Evolutionary conservation across 2,329 filamentous ascomycete genomes (phyloP), one percentile per base, ranked within the genome.

Genomic region (Beauveria sp.): DNA sequence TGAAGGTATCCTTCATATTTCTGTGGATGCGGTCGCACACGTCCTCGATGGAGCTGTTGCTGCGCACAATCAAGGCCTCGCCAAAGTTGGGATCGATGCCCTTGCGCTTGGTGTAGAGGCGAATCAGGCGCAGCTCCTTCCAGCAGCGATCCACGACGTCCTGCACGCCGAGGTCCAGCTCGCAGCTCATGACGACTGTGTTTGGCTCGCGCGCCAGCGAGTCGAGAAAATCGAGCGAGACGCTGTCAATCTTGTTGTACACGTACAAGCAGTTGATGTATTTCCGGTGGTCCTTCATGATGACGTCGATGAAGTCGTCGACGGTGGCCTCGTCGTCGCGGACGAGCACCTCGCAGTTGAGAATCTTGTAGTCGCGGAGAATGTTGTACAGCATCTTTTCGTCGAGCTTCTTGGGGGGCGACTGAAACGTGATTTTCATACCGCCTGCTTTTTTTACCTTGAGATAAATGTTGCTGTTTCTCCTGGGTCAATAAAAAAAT

Each of bases 351-450:
- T 99, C 94, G 76, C 90, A 94, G 79, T 99, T 99, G 63, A 99
- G 84, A 68, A 99, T 92, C 79, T 97, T 97, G 85, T 99, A 99
- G 81, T 99, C 94, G 67, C 91, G 89, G 55, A 99, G 82, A 71
- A 99, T 97, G 78, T 96, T 97, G 81, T 88, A 96, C 63, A 99
- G 82, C 90, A 99, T 96, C 79, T 96, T 97, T 75, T 99, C 93
- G 75, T 99, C 94, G 62, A 99, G 80, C 63, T 89, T 78, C 75
- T 97, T 97, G 4, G 94, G 93, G 3, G 94, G 89, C 5, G 85
- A 77, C 70, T 92, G 88, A 77, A 99, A 99, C 18, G 90, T 97
- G 72, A 99, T 97, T 76, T 99, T 99, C 91, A 99, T 94, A 63
- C 96, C 94, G 61, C 94, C 94, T 0, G 93, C 92, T 72, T 94